phyloP scores from a whole-genome alignment of 768 basidiomycete genomes.

The Termitomyces sp. region DNA sequence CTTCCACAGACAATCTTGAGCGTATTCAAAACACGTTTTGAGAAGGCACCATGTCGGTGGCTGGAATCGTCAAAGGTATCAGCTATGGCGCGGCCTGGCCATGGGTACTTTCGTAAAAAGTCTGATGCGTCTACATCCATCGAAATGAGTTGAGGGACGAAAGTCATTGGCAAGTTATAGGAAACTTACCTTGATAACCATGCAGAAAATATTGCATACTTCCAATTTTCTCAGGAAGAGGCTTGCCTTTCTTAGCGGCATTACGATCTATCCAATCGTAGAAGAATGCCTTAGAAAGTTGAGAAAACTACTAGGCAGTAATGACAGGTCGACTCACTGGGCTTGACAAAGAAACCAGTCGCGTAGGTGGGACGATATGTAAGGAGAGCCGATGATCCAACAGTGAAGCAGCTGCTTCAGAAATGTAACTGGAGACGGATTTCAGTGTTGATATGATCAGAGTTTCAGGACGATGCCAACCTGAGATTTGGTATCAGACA shows the following conservation, averaged over 20 bases:
- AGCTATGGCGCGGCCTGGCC: constrained; percentile 80
- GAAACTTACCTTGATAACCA: constrained; percentile 63
- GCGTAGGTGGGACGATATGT: constrained; percentile 83
- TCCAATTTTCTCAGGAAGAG: constrained; percentile 84
- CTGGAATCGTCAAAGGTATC: constrained; percentile 86
- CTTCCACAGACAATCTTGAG: constrained; percentile 82
- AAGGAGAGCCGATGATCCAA: constrained; percentile 72
- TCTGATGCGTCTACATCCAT: constrained; percentile 82
- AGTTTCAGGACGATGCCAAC: constrained; percentile 30
- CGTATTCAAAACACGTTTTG: constrained; percentile 65
- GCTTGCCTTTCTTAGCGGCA: constrained; percentile 79
- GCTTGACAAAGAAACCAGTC: constrained; percentile 79
- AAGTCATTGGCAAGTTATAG: not conserved
- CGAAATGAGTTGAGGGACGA: not conserved
- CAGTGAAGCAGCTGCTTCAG: constrained; percentile 85
- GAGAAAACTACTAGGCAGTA: not conserved
- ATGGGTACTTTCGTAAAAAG: constrained; percentile 81
- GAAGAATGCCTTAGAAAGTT: constrained; percentile 67
- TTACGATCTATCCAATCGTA: constrained; percentile 89
- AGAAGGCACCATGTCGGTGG: constrained; percentile 65
- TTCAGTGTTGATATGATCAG: not conserved
- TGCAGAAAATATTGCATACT: constrained; percentile 88
- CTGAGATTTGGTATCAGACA: constrained; percentile 90
- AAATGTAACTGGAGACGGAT: constrained; percentile 63
- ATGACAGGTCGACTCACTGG: constrained; percentile 33